phyloP scores from a whole-genome alignment of 1,284 basidiomycete species.

The Neonothopanus nambi region DNA sequence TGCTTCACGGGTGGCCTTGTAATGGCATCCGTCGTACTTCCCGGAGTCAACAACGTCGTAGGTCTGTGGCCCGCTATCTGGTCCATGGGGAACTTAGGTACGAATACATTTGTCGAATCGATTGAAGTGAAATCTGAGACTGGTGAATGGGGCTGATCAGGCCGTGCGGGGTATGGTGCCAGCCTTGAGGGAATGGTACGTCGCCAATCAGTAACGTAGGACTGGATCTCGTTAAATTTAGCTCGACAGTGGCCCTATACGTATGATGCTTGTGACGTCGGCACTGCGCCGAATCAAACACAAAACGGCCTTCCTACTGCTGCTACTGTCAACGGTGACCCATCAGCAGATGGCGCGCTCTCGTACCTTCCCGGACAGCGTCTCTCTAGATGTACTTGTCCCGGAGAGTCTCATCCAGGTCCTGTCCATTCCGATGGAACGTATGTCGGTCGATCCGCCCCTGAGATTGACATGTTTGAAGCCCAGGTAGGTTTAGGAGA shows the following conservation, averaged over 20 bases:
- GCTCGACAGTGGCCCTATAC: slow-evolving; percentile 69
- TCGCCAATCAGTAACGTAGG: slow-evolving; percentile 4
- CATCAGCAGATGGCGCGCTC: slow-evolving; percentile 34
- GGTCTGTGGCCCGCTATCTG: slow-evolving; percentile 76
- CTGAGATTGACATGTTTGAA: slow-evolving; percentile 83
- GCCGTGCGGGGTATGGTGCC: slow-evolving; percentile 52
- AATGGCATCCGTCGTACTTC: slow-evolving; percentile 75
- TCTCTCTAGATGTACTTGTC: slow-evolving; percentile 80
- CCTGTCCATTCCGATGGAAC: slow-evolving; percentile 61
- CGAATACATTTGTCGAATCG: not conserved
- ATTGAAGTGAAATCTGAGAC: not conserved
- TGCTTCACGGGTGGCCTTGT: slow-evolving; percentile 90
- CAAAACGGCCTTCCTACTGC: slow-evolving; percentile 39
- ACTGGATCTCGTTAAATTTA: slow-evolving; percentile 4
- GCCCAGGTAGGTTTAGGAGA: slow-evolving; percentile 43
- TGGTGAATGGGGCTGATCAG: slow-evolving; percentile 38
- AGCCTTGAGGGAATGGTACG: slow-evolving; percentile 49
- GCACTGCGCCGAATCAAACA: slow-evolving; percentile 65
- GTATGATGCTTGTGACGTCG: slow-evolving; percentile 76
- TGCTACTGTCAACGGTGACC: slow-evolving; percentile 51
- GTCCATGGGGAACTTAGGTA: slow-evolving; percentile 67
- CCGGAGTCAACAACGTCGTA: slow-evolving; percentile 63
- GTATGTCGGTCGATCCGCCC: slow-evolving; percentile 74
- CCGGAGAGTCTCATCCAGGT: slow-evolving; percentile 75
- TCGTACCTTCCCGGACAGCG: slow-evolving; percentile 80